These are phyloP conservation scores for Lecanoromycetidae sp. DNA, from an alignment of 2,329 filamentous ascomycete genomes.

Conservation along the genomic window DNA sequence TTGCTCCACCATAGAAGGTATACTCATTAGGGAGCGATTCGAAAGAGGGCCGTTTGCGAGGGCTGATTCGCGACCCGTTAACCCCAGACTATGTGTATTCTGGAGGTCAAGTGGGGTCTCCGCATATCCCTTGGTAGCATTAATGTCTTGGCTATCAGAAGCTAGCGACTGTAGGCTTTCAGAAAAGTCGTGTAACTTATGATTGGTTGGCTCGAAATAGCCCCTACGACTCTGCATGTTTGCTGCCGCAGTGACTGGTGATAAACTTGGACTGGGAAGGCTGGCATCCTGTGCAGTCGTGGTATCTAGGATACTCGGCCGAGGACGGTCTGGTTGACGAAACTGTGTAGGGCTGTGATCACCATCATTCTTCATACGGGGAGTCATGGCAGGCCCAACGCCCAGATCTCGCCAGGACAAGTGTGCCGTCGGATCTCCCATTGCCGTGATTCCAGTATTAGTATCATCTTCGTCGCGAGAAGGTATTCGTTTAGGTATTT, in stretches of 20 bases:
- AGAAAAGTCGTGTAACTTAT: neutral
- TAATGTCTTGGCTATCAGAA: constrained; percentile 4
- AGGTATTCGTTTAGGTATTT: no score
- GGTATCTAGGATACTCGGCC: constrained; percentile 44
- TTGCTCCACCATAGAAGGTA: constrained; percentile 73
- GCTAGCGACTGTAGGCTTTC: neutral
- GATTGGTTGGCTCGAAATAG: constrained; percentile 19
- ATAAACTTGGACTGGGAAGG: constrained; percentile 86
- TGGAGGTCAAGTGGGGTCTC: constrained; percentile 15
- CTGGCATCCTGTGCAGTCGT: constrained; percentile 75
- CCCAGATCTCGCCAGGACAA: constrained; percentile 4
- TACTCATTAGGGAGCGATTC: constrained; percentile 51
- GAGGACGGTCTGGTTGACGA: constrained; percentile 22
- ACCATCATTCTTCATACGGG: constrained; percentile 16
- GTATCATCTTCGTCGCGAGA: neutral
- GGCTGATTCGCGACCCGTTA: constrained; percentile 6
- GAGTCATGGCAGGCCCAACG: constrained; percentile 9
- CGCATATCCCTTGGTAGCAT: neutral
- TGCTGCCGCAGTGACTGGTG: constrained; percentile 74
- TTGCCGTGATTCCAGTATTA: neutral
- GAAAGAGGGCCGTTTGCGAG: constrained; percentile 7
- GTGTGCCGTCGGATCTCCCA: constrained; percentile 1
- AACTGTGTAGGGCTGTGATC: constrained; percentile 14
- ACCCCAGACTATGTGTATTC: constrained; percentile 30
- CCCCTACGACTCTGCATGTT: constrained; percentile 32